Evolutionary conservation across 805 yeast genomes (phyloP), one percentile per base, ranked within the genome.

Genomic region (Pichia exigua): DNA sequence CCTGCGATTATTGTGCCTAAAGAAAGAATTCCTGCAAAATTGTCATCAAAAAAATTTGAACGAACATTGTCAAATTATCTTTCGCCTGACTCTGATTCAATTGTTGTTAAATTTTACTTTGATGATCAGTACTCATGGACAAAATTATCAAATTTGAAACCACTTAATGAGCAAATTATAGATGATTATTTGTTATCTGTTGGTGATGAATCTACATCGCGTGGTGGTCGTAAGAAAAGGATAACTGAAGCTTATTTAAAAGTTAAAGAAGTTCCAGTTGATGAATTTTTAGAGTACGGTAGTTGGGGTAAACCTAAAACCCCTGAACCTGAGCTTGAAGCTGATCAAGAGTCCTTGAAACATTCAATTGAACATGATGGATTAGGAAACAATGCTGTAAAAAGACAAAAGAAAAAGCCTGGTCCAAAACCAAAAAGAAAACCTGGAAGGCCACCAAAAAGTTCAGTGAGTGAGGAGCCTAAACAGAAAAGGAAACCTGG

Each of bases 1-100:
- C 96, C 96, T 0, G 90, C 91, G 2, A 82, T 87, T 81, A 81
- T 87, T 4, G 75, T 87, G 4, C 83, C 82, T 1, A 77, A 71
- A 53, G 73, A 75, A 18, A 65, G 78, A 9, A 72, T 87, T 7
- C 94, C 95, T 0, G 77, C 70, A 21, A 70, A 74, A 57, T 78
- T 87, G 28, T 75, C 73, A 54, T 76, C 73, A 17, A 78, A 24
- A 18, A 27, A 78, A 57, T 57, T 68, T 21, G 58, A 67, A 32
- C 61, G 65, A 44, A 56, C 57, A 39, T 51, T 55, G 8, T 50
- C 46, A 20, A 43, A 56, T 18, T 48, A 59, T n/a, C 50, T 42
- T 35, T 35, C 39, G 6, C 39, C 39, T 17, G 39, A 11, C 7
- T 35, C 39, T n/a, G 39, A 35, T n/a, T 35, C 39, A 22, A 45